A percentile compares a stretch with the other conserved stretches of the same genome.
These are phyloP conservation scores for Melampsora larici-populina DNA, from an alignment of 1,284 basidiomycete species.

Conservation along the genomic window DNA sequence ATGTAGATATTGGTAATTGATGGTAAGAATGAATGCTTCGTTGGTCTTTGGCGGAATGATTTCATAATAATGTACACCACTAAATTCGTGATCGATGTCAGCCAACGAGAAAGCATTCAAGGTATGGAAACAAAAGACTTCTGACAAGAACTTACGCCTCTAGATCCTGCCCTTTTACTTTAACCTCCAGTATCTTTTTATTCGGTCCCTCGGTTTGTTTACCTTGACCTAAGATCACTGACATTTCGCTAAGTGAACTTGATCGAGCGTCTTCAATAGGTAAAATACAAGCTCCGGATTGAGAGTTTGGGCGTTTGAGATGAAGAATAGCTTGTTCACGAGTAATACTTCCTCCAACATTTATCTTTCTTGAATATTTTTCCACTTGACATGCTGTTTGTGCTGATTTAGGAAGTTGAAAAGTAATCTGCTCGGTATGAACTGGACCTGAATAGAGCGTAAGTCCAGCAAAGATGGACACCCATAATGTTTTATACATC, in stretches of 20 bases:
- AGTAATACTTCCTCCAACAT: constrained; percentile 26
- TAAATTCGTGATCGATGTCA: neutral
- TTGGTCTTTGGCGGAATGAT: constrained; percentile 24
- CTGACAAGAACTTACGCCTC: constrained; percentile 13
- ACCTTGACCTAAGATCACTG: constrained; percentile 18
- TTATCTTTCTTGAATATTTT: constrained; percentile 23
- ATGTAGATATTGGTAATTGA: constrained; percentile 27
- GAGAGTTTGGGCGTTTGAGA: constrained; percentile 3
- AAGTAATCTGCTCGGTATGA: constrained; percentile 15
- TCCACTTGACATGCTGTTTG: constrained; percentile 19
- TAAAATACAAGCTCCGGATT: constrained; percentile 1
- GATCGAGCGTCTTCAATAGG: constrained; percentile 31
- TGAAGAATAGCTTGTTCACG: constrained; percentile 27
- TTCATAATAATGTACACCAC: constrained; percentile 19
- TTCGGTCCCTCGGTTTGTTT: constrained; percentile 15
- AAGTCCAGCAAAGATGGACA: too few species aligned
- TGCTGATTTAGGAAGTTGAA: constrained; percentile 20
- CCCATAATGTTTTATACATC: too few species aligned
- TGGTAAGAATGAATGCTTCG: constrained; percentile 16
- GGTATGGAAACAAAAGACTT: neutral
- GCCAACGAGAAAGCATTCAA: neutral
- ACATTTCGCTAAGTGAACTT: constrained; percentile 27
- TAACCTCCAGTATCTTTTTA: constrained; percentile 13
- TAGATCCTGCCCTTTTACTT: constrained; percentile 16
- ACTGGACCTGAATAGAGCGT: neutral